Evolutionary conservation across 2,329 filamentous ascomycete species (phyloP).

Genomic region (Diaporthe sp.): DNA sequence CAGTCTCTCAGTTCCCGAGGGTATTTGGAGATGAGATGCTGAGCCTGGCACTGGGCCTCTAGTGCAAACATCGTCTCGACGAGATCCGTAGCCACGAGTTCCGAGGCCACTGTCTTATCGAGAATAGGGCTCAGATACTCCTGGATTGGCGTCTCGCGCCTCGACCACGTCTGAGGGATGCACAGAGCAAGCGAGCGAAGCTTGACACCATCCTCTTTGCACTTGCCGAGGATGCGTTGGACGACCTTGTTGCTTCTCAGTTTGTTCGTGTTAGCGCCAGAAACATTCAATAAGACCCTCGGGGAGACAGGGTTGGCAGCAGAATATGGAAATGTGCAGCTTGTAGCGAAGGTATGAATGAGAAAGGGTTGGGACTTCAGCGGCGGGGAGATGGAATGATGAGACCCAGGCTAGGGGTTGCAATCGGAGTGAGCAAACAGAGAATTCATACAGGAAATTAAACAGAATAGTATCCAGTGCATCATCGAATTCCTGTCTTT

Average conservation of each 20-base stretch:
- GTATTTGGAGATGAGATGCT: conserved; percentile 1
- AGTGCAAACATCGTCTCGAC: conserved; percentile 3
- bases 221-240: not conserved
- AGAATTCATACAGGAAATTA: not conserved
- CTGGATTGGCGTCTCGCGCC: conserved; percentile 24
- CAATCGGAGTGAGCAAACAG: not conserved
- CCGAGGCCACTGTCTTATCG: not conserved
- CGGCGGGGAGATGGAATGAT: no score
- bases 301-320: no score
- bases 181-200: conserved; percentile 9
- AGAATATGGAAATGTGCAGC: not conserved
- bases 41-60: conserved; percentile 23
- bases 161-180: conserved; percentile 26
- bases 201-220: not conserved
- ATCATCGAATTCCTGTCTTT: not conserved
- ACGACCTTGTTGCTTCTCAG: not conserved
- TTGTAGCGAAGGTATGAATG: not conserved
- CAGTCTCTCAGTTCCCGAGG: not conserved
- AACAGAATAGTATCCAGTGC: not conserved
- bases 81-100: not conserved
- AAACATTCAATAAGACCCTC: no score
- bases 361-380: not conserved
- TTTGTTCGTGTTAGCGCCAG: not conserved
- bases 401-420: not conserved
- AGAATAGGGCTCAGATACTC: conserved; percentile 21